Evolutionary conservation across 2,329 filamentous ascomycete genomes (phyloP), one percentile per base, ranked within the genome.

Genomic region (Penicillium psychrosexuale): DNA sequence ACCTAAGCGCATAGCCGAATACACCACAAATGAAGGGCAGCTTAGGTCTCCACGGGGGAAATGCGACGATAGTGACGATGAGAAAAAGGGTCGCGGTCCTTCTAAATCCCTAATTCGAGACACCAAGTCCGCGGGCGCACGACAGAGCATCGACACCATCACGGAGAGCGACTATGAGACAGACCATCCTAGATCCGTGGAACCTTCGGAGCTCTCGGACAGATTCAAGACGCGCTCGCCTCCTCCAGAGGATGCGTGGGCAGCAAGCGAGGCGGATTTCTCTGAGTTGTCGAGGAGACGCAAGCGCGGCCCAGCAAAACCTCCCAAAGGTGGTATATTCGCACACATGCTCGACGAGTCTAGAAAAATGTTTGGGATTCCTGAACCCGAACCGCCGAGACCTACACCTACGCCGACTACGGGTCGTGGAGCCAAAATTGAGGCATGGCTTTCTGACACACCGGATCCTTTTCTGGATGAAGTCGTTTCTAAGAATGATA

Each of bases 361-460:
- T 2, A 74, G 68, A 54, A 78, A 76, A 55, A 73, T 77, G 59
- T 77, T 80, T 57, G 66, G 68, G n/a, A 73, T 73, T 52, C 70
- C 72, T 5, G 74, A 75, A 47, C 58, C 66, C 15, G 62, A 72
- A 28, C 63, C 68, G 12, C 70, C 75, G 1, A 67, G 70, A 46
- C 75, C 75, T 22, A 71, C 74, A 33, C 75, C 75, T n/a, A 71
- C 75, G 11, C 67, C 68, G n/a, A 57, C 61, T 9, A 64, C 63
- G 15, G 64, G 64, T 19, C 78, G 78, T 43, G 73, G 79, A 13
- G 77, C 78, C 49, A 82, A 82, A 45, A 80, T 87, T 27, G 82
- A 86, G 68, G 81, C 83, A 46, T 87, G 84, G 84, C 77, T 87
- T 6, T 79, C 78, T 2, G 75, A 74, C 49, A 83, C 82, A 2